Percentiles rank a stretch among this genome's conserved stretches.
Conservation (phyloP, 495 filamentous ascomycete species). For the Hyaloscypha bicolor region DNA sequence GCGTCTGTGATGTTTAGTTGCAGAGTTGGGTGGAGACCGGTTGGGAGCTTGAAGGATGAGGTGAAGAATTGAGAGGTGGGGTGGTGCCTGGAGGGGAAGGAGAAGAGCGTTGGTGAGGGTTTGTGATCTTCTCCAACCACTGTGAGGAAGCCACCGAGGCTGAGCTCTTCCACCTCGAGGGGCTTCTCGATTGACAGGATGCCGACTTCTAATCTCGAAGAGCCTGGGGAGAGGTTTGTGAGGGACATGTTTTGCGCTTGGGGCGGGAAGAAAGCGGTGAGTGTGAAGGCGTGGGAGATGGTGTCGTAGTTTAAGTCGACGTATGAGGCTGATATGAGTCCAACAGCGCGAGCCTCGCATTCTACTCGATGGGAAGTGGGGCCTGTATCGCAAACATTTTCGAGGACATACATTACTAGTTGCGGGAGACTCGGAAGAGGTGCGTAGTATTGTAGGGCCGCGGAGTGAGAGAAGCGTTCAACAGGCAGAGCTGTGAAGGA, state of each 20-base stretch:
- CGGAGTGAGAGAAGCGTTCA: conserved; percentile 64
- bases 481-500: conserved; percentile 69
- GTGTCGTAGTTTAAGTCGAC: conserved; percentile 33
- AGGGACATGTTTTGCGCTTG: conserved; percentile 19
- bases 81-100: conserved; percentile 89
- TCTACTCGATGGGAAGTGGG: conserved; percentile 20
- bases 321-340: conserved; percentile 19
- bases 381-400: neutral
- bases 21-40: conserved; percentile 87
- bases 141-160: conserved; percentile 76
- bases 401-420: conserved; percentile 49
- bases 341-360: conserved; percentile 18
- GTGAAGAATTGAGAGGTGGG: conserved; percentile 47
- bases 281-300: conserved; percentile 32
- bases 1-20: conserved; percentile 52
- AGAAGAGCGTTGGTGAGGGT: conserved; percentile 73
- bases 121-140: conserved; percentile 75
- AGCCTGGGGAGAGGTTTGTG: conserved; percentile 33
- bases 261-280: conserved; percentile 27
- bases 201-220: conserved; percentile 70
- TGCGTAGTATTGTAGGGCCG: conserved; percentile 70
- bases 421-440: conserved; percentile 55
- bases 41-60: conserved; percentile 63
- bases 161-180: conserved; percentile 64
- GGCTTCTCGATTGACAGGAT: conserved; percentile 71